Evolutionary conservation across 345 rosid species (phyloP), one percentile per base, ranked within the genome.

Genomic region (Populus nigra): DNA sequence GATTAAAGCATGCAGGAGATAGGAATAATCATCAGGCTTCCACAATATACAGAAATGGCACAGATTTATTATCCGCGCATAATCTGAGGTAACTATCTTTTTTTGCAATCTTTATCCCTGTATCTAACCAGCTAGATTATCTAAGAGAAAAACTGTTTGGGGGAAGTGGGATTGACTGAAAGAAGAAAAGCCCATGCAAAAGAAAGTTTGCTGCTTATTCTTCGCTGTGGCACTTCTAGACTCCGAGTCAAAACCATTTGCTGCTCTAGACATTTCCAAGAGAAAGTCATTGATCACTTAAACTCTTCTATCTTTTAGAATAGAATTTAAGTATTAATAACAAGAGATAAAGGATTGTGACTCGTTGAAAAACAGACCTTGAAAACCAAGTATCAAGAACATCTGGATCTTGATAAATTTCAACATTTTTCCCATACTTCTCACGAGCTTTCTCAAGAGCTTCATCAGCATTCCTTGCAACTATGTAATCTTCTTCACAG

Each of bases 361-460:
- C 13, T 47, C 41, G 80, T 70, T 73, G 47, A 69, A 70, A 22
- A 78, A 78, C 80, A 82, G 74, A 95, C 99, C 99, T 95, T 79
- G 99, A 95, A 90, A 95, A 95, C 99, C 99, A 95, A 71, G 99
- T 95, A 84, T 95, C 99, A 69, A 95, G 96, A 82, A 95, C 99
- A 88, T 95, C 99, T 63, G 96, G 91, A 86, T 95, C 99, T 85
- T 95, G 99, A 86, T 87, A 93, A 76, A 91, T 91, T 80, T 93
- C 94, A 47, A 91, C 97, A 80, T 85, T 88, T 81, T 83, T 89
- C 81, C 99, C 99, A 74, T 91, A 91, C 78, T 90, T 93, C 69
- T 84, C 86, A 78, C 36, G 85, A 79, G 99, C 98, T 88, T 87
- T 90, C 77, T 77, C 85, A 83, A 90, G 89, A 74, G 99, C 98